These are phyloP conservation scores for Malassezia dermatis DNA, from an alignment of 1,284 basidiomycete genomes.

Conservation along the genomic window DNA sequence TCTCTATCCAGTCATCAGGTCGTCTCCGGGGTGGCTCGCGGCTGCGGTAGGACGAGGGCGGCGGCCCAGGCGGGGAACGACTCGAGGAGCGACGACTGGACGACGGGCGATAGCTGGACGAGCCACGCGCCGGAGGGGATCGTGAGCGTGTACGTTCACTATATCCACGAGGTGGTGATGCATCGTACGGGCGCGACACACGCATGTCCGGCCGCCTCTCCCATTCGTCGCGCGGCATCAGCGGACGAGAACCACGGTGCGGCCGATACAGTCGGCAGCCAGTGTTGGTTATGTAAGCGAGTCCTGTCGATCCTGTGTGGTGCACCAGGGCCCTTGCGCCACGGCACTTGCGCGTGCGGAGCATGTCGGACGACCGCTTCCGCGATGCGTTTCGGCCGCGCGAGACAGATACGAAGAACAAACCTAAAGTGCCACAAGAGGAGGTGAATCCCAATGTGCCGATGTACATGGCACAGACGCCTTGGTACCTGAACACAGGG, in stretches of 20 bases:
- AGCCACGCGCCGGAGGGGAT: not conserved
- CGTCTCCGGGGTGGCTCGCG: not conserved
- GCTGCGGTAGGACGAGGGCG: not conserved
- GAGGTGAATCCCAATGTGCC: constrained; percentile 90
- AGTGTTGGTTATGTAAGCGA: constrained; percentile 3
- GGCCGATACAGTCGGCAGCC: not conserved
- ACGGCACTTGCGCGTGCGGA: not conserved
- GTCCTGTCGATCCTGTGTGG: not conserved
- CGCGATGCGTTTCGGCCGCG: constrained; percentile 10
- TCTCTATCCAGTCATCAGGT: constrained; percentile 7
- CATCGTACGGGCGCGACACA: not conserved
- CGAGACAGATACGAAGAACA: not conserved
- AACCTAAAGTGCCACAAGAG: not conserved
- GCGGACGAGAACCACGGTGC: not conserved
- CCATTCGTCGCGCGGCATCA: constrained; percentile 3
- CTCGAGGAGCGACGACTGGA: not conserved
- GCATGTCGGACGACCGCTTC: constrained; percentile 6
- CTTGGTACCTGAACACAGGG: constrained; percentile 86
- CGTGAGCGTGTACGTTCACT: not conserved
- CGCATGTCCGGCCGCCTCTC: not conserved
- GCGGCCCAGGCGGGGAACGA: not conserved
- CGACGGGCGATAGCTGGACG: not conserved
- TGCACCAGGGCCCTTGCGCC: not conserved
- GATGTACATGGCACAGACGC: constrained; percentile 61
- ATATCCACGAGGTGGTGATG: not conserved